A percentile compares a stretch with the other conserved stretches of the same genome.
Conservation (phyloP, 176 grass and related monocot species). For the Carex kokanica region DNA sequence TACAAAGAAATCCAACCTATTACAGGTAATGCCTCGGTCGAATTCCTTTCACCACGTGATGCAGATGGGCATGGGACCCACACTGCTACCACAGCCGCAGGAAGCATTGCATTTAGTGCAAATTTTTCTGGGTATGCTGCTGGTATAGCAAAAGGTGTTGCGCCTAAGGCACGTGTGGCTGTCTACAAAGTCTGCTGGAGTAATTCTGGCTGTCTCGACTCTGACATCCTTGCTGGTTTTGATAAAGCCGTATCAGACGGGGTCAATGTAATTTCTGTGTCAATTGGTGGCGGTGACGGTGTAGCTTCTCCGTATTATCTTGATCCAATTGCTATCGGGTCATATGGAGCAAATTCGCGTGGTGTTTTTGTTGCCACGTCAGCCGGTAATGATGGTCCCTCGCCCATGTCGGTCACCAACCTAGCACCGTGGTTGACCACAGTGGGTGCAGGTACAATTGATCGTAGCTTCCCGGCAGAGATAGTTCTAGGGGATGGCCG, state of each 20-base stretch:
- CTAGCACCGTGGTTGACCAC: slow-evolving; percentile 86
- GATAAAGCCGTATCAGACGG: slow-evolving; percentile 88
- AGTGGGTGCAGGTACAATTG: slow-evolving; percentile 88
- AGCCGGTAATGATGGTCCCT: slow-evolving; percentile 83
- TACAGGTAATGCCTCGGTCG: slow-evolving; percentile 54
- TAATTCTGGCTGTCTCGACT: slow-evolving; percentile 79
- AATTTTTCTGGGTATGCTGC: slow-evolving; percentile 78
- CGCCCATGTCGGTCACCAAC: slow-evolving; percentile 78
- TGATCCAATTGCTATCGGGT: slow-evolving; percentile 80
- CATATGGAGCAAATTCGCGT: slow-evolving; percentile 62
- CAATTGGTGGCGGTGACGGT: slow-evolving; percentile 74
- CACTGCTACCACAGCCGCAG: slow-evolving; percentile 79
- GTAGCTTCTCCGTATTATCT: slow-evolving; percentile 71
- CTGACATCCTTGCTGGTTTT: slow-evolving; percentile 92
- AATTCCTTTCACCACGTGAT: slow-evolving; percentile 81
- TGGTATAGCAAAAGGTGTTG: slow-evolving; percentile 87
- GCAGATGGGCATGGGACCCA: slow-evolving; percentile 90
- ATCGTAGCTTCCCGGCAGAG: slow-evolving; percentile 71
- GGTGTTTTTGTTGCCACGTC: slow-evolving; percentile 89
- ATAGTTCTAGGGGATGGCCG: slow-evolving; percentile 68
- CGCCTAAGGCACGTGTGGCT: slow-evolving; percentile 81
- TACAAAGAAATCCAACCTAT: background rate
- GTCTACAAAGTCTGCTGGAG: slow-evolving; percentile 97
- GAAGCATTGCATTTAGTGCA: slow-evolving; percentile 66
- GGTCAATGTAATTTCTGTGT: slow-evolving; percentile 85